Evolutionary conservation across 1,284 basidiomycete species (phyloP), one percentile per base, ranked within the genome.

Genomic region (Sporisorium iseilematis-ciliati): DNA sequence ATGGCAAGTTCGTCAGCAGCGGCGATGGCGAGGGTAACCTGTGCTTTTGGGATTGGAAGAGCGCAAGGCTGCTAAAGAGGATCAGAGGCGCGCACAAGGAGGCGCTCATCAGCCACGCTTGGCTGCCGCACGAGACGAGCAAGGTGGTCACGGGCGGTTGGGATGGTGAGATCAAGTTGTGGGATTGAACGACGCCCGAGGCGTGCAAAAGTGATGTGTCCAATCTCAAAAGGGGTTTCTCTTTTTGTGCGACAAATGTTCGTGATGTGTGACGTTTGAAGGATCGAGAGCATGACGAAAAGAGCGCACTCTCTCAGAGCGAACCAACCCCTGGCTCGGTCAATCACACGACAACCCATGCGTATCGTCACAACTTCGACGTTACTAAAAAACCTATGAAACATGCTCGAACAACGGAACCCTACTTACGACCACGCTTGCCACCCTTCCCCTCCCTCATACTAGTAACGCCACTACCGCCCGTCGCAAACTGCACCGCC

Each of bases 11-110:
- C 91, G 91, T 99, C 80, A 95, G 93, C 80, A 95, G 93, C 58
- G 97, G 97, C 31, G 96, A 98, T 81, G 93, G 93, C 3, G 91
- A 92, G 71, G 97, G 97, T 1, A 95, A 97, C 85, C 89, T 99
- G 48, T 93, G 98, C 16, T 97, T 98, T 86, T 99, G 96, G 97
- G 97, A 99, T 86, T 99, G 94, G 94, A 99, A 98, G 88, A 94
- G 91, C n/a, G 78, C 80, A n/a, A 90, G 92, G 74, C 93, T 99
- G 85, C 92, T 94, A 86, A 95, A 93, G 73, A 88, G 94, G 49
- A 87, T 99, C 64, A 52, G 65, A 10, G 90, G 91, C 65, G 93
- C 93, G 7, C 97, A 99, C 86, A 91, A 90, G 43, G 94, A 98
- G 87, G 96, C 97, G 10, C 93, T 99, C 53, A 97, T 99, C 80